These are phyloP conservation scores for Russula foetens DNA, from an alignment of 768 basidiomycete species.

Conservation along the genomic window DNA sequence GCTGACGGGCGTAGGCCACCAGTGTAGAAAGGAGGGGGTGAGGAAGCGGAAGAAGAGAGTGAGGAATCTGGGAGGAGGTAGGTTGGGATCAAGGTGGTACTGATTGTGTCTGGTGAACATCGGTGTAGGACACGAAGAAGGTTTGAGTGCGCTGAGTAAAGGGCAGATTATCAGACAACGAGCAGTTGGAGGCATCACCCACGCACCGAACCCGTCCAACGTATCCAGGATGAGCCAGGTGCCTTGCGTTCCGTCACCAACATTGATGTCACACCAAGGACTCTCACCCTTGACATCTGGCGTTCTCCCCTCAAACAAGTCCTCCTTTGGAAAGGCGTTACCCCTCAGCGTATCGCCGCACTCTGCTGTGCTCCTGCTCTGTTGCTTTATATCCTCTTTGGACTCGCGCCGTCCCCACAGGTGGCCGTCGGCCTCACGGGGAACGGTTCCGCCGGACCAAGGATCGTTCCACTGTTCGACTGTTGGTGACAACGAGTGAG, in stretches of 20 bases:
- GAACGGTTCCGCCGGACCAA: constrained; percentile 15
- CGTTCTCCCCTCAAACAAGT: background rate
- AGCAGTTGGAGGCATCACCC: background rate
- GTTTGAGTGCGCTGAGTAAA: constrained; percentile 7
- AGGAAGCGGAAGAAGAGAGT: background rate
- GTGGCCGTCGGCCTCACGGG: constrained; percentile 5
- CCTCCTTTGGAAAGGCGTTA: constrained; percentile 4
- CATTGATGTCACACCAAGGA: constrained; percentile 7
- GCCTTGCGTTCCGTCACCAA: constrained; percentile 14
- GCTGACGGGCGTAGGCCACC: background rate
- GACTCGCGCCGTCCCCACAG: constrained; percentile 13
- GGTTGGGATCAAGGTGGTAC: constrained; percentile 12
- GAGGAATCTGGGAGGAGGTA: constrained; percentile 1
- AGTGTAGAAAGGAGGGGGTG: background rate
- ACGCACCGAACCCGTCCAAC: constrained; percentile 13
- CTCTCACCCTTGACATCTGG: background rate
- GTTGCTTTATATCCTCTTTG: constrained; percentile 14
- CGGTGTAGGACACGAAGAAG: constrained; percentile 20
- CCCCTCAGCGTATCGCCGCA: background rate
- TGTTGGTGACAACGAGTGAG: background rate
- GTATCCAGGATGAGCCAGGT: constrained; percentile 19
- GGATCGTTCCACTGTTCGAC: constrained; percentile 15
- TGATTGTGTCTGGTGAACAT: constrained; percentile 8
- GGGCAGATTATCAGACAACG: background rate
- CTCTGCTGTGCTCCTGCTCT: background rate